These are phyloP conservation scores for Kazachstania viticola DNA, from an alignment of 805 yeast genomes.

Conservation along the genomic window DNA sequence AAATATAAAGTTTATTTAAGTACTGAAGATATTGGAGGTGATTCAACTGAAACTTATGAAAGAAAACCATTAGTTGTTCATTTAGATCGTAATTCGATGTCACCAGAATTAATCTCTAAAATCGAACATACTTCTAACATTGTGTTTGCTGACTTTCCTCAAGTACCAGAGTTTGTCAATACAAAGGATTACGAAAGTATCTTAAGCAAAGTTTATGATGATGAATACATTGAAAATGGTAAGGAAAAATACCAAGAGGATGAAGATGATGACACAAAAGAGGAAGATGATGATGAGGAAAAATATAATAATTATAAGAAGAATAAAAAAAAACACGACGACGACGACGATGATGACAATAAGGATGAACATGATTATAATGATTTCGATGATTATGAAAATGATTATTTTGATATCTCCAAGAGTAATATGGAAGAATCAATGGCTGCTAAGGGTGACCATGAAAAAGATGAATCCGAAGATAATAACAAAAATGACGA, in stretches of 20 bases:
- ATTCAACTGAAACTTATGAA: conserved; percentile 5
- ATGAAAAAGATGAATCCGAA: not conserved
- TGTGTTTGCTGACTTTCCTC: conserved; percentile 19
- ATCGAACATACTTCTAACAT: conserved; percentile 16
- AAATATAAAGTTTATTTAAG: conserved; percentile 5
- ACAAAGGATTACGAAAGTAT: conserved; percentile 11
- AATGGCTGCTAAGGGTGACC: not conserved
- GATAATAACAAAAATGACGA: not conserved
- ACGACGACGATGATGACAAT: conserved; percentile 2
- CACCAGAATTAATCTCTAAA: conserved; percentile 14
- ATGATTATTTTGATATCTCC: not conserved
- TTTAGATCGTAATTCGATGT: conserved; percentile 10
- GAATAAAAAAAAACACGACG: not conserved
- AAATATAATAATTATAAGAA: conserved; percentile 1
- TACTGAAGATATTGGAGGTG: conserved; percentile 15
- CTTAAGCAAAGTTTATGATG: conserved; percentile 1
- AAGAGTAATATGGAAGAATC: not conserved
- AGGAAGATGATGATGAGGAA: not conserved
- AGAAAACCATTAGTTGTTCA: conserved; percentile 9
- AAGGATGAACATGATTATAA: conserved; percentile 1
- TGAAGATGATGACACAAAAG: not conserved
- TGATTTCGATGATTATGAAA: not conserved
- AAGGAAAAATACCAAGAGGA: conserved; percentile 1
- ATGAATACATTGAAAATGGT: not conserved
- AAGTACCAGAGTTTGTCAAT: conserved; percentile 19